phyloP scores from a whole-genome alignment of 169 alveolate species.

The Besnoitia besnoiti region DNA sequence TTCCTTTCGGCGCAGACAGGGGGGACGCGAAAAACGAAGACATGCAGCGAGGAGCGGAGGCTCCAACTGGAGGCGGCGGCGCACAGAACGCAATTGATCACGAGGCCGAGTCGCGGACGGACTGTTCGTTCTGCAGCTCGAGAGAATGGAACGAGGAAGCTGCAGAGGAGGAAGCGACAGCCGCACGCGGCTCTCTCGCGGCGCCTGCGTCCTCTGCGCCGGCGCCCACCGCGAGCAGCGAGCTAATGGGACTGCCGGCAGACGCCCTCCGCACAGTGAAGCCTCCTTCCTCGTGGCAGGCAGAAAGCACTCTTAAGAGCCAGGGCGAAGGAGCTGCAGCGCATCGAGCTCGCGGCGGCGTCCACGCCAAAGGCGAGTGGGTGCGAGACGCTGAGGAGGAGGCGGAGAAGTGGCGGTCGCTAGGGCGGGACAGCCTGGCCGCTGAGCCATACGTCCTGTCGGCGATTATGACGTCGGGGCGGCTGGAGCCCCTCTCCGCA shows the following conservation, averaged over 20 bases:
- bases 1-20: not conserved
- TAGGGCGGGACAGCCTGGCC: not conserved
- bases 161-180: not conserved
- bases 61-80: too few relatives aligned
- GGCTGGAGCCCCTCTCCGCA: not conserved
- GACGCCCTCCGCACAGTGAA: not conserved
- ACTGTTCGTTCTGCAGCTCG: not conserved
- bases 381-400: not conserved
- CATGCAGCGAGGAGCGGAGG: not conserved
- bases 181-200: not conserved
- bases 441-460: not conserved
- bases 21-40: not conserved
- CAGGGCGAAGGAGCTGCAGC: not conserved
- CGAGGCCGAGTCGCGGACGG: too few relatives aligned
- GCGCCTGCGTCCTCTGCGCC: too few relatives aligned
- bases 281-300: not conserved
- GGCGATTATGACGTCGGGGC: not conserved
- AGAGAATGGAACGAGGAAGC: not conserved
- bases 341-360: not conserved
- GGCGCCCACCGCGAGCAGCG: not conserved
- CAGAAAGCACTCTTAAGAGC: not conserved
- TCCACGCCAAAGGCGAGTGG: not conserved
- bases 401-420: not conserved
- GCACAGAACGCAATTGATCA: too few relatives aligned
- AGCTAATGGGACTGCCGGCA: not conserved